These are phyloP conservation scores for Candida multigemmis DNA, from an alignment of 805 yeast species.

Conservation along the genomic window DNA sequence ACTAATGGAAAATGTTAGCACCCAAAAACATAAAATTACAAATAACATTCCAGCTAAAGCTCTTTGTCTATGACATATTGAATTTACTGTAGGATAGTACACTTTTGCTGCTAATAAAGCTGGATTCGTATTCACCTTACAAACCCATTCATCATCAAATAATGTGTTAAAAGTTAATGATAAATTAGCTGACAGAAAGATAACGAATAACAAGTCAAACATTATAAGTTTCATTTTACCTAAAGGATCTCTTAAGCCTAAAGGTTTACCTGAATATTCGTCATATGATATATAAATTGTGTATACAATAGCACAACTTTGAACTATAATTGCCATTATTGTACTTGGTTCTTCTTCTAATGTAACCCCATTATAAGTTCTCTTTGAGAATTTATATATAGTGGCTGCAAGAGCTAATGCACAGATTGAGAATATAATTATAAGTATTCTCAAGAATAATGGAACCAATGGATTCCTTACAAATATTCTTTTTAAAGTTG, in stretches of 20 bases:
- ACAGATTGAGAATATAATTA: constrained; percentile 43
- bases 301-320: constrained; percentile 68
- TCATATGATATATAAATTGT: constrained; percentile 78
- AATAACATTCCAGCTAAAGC: constrained; percentile 75
- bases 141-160: constrained; percentile 78
- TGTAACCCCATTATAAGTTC: constrained; percentile 20
- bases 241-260: constrained; percentile 80
- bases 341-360: constrained; percentile 80
- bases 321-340: constrained; percentile 84
- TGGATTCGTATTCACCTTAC: constrained; percentile 15
- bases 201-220: constrained; percentile 79
- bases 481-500: constrained; percentile 49
- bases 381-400: constrained; percentile 36
- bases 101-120: constrained; percentile 9
- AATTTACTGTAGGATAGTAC: constrained; percentile 23
- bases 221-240: constrained; percentile 76
- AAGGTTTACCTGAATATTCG: constrained; percentile 85
- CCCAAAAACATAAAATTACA: constrained; percentile 72
- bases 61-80: constrained; percentile 70
- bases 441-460: constrained; percentile 50
- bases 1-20: constrained; percentile 74
- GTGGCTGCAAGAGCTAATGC: constrained; percentile 68
- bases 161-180: constrained; percentile 80
- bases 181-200: constrained; percentile 80
- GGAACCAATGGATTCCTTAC: constrained; percentile 78